Base-by-base conservation (phyloP, 2,329 filamentous ascomycete species). In the Neospermospora avenae region DNA sequence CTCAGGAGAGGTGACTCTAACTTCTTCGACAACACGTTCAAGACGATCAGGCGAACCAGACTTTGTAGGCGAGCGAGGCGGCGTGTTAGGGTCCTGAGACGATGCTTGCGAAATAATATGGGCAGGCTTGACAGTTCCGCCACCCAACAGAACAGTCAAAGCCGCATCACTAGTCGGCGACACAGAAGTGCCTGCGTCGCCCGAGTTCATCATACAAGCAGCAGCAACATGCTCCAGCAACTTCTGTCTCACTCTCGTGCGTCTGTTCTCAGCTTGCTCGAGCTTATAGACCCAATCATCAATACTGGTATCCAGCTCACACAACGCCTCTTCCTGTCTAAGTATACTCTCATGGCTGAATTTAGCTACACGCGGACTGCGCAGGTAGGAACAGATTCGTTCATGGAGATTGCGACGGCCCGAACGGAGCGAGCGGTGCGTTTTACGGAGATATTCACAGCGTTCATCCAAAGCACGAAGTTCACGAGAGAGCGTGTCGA, bases 261-360 rank as follows among this genome's bases (percentile, higher is more conserved):
- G 85, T 69, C 90, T 81, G 71, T 92, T 91, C 73, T 93, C 90
- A 10, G 89, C 88, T 64, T 88, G 83, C 70, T 93, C 90, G n/a
- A 93, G 81, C 76, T 93, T 93, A 67, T 77, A 80, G 52, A 90
- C 85, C 87, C 90, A 93, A 71, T 91, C 88, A 68, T 93, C 90
- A 64, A 93, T 93, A 2, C 87, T 89, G 16, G 81, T 77, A 70
- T 93, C 89, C 6, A 93, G 81, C 72, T 92, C 89, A 1, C 86
- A 84, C 11, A 93, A 79, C 1, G 88, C 88, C 74, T 93, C 89
- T 73, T 93, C 89, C 71, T 93, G 89, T 76, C 88, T 90, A 44
- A 93, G 79, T 72, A 93, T 84, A 20, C 85, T 86, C 63, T 92
- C 88, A 64, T 86, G 82, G 65, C 85, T 90, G 72, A 92, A 91